These are phyloP conservation scores for Cornus controversa DNA, from an alignment of 148 eudicot genomes.

Conservation along the genomic window DNA sequence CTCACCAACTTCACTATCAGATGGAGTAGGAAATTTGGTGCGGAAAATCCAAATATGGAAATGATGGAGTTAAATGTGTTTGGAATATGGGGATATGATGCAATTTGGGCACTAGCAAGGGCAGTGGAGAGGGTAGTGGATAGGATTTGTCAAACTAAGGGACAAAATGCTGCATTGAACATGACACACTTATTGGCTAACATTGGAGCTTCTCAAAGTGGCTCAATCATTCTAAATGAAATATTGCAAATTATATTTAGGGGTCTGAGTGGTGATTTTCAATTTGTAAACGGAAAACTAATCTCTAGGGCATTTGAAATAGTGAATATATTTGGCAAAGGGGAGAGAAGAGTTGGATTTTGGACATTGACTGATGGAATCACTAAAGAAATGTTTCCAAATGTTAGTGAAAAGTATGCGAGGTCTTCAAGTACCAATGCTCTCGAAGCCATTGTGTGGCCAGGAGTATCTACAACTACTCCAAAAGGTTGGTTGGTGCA, in stretches of 20 bases:
- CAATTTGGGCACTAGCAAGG: conserved; percentile 23
- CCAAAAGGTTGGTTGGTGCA: conserved; percentile 17
- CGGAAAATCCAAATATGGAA: not conserved
- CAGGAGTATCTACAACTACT: conserved; percentile 22
- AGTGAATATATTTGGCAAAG: conserved; percentile 17
- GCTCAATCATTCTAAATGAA: conserved; percentile 6
- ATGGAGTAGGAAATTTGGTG: conserved; percentile 17
- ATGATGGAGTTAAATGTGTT: conserved; percentile 3
- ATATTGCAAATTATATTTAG: not conserved
- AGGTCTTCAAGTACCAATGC: not conserved
- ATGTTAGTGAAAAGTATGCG: too few relatives aligned
- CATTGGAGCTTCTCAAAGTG: conserved; percentile 8
- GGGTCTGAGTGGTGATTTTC: conserved; percentile 21
- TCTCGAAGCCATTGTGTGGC: conserved; percentile 26
- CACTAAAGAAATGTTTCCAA: not conserved
- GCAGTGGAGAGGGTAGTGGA: conserved; percentile 13
- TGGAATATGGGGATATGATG: conserved; percentile 28
- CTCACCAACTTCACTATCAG: conserved; percentile 15
- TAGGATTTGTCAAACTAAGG: not conserved
- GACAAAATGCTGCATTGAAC: not conserved
- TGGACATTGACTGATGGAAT: conserved; percentile 17
- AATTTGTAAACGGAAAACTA: conserved; percentile 11
- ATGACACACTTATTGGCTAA: not conserved
- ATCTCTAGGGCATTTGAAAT: conserved; percentile 16
- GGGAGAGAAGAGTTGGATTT: conserved; percentile 23